Conservation (phyloP, 495 filamentous ascomycete species). For the Tetracladium setigerum region DNA sequence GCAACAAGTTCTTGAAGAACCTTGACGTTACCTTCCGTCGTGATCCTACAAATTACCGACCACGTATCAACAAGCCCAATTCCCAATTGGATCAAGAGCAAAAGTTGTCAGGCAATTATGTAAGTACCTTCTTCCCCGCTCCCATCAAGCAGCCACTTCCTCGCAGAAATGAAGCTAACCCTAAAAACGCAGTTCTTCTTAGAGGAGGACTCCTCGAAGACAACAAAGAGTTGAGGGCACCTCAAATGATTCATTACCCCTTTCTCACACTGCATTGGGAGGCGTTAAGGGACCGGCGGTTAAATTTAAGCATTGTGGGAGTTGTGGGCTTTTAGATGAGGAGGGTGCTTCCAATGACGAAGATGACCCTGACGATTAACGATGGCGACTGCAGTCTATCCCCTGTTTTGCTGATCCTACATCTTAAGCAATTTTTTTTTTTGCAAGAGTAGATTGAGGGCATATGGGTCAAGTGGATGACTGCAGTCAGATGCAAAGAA, state of each 20-base stretch:
- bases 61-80: constrained; percentile 95
- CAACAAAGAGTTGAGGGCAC: constrained; percentile 20
- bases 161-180: constrained; percentile 6
- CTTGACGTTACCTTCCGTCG: constrained; percentile 97
- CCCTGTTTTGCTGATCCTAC: constrained; percentile 48
- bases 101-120: constrained; percentile 87
- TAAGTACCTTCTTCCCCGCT: constrained; percentile 35
- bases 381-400: constrained; percentile 37
- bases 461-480: constrained; percentile 36
- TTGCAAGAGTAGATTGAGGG: constrained; percentile 36
- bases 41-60: constrained; percentile 90
- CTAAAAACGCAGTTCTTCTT: constrained; percentile 21
- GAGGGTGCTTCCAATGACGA: constrained; percentile 19
- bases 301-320: constrained; percentile 6
- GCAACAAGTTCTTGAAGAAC: constrained; percentile 93
- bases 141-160: background rate
- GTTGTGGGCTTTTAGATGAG: constrained; percentile 15
- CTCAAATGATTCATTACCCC: constrained; percentile 12
- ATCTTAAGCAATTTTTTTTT: constrained; percentile 11
- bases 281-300: constrained; percentile 21
- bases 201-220: constrained; percentile 15
- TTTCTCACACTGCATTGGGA: constrained; percentile 13
- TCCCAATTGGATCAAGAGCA: constrained; percentile 96
- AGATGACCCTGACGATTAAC: constrained; percentile 29
- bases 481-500: constrained; percentile 24